These are phyloP conservation scores for Colletotrichum theobromicola DNA, from an alignment of 2,329 filamentous ascomycete species.

Conservation along the genomic window DNA sequence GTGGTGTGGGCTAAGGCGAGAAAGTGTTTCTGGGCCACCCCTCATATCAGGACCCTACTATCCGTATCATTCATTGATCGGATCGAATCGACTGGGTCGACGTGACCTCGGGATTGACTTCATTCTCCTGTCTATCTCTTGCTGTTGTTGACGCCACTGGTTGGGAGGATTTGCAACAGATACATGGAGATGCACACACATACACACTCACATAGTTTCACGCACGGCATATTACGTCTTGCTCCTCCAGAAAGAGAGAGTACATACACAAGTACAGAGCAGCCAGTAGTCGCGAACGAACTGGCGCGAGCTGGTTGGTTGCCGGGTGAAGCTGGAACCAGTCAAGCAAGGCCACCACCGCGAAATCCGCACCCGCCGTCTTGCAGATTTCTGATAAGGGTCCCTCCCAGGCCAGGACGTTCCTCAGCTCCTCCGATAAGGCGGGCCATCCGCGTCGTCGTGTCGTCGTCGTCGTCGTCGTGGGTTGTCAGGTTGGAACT, in stretches of 20 bases:
- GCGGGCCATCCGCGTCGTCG: background rate
- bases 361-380: slow-evolving; percentile 15
- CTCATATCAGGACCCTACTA: slow-evolving; percentile 11
- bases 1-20: slow-evolving; percentile 9
- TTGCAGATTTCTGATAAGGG: slow-evolving; percentile 20
- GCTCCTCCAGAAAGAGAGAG: background rate
- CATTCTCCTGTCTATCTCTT: slow-evolving; percentile 9
- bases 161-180: background rate
- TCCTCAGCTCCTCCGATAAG: slow-evolving; percentile 10
- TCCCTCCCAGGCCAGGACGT: background rate
- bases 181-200: background rate
- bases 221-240: background rate
- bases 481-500: background rate
- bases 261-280: background rate
- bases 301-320: background rate
- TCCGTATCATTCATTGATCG: too few relatives aligned
- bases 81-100: background rate
- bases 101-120: background rate
- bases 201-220: background rate
- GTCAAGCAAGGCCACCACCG: background rate
- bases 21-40: background rate
- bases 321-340: background rate
- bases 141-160: background rate
- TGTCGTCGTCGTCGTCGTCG: background rate
- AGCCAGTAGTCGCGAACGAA: background rate